A percentile compares a stretch with the other conserved stretches of the same genome.
phyloP scores from a whole-genome alignment of 208 protist genomes.

The Leptomonas pyrrhocoris region DNA sequence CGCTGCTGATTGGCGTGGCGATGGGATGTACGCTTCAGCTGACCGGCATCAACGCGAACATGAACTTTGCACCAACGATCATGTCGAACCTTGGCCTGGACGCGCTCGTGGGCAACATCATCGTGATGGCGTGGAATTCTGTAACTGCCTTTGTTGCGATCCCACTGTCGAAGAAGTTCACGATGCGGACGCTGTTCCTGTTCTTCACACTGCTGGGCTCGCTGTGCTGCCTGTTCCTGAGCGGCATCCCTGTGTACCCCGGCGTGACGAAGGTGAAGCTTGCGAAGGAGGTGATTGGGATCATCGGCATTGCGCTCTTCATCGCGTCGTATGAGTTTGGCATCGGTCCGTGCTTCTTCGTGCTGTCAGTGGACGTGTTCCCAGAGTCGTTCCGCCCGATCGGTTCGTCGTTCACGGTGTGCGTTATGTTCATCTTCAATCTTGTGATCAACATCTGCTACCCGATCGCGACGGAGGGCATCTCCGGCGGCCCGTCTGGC shows the following conservation, averaged over 20 bases:
- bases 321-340: constrained; percentile 63
- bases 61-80: constrained; percentile 76
- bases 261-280: constrained; percentile 38
- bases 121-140: constrained; percentile 72
- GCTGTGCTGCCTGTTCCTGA: constrained; percentile 53
- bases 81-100: constrained; percentile 48
- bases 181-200: constrained; percentile 59
- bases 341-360: constrained; percentile 63
- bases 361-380: constrained; percentile 67
- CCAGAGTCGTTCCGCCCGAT: constrained; percentile 60
- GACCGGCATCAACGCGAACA: constrained; percentile 76
- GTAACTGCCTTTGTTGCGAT: constrained; percentile 54
- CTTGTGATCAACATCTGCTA: constrained; percentile 72
- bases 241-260: constrained; percentile 61
- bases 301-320: constrained; percentile 64
- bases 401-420: constrained; percentile 50
- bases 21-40: constrained; percentile 55
- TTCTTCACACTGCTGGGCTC: constrained; percentile 37
- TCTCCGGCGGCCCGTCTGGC: constrained; percentile 66
- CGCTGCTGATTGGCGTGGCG: constrained; percentile 39
- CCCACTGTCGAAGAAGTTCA: constrained; percentile 42
- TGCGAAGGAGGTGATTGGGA: constrained; percentile 42
- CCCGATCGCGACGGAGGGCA: constrained; percentile 61
- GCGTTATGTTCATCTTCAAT: constrained; percentile 67
- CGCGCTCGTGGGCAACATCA: constrained; percentile 58